A percentile compares a stretch with the other conserved stretches of the same genome.
Evolutionary conservation across 208 protist genomes (phyloP).

Genomic region (Trypanosoma melophagium): DNA sequence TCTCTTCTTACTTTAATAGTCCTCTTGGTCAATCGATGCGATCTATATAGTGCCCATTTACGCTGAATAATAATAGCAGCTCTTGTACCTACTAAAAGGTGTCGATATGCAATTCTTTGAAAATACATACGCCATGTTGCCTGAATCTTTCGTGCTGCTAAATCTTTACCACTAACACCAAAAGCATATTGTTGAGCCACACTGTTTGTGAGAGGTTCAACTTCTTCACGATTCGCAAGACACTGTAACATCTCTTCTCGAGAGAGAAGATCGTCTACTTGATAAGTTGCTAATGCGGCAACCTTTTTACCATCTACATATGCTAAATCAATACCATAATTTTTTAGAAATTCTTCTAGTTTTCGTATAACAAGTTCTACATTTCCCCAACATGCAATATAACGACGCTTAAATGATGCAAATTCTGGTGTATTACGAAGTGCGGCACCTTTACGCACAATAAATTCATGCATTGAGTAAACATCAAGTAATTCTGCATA

Average conservation of each 20-base stretch:
- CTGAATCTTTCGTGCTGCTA: conserved; percentile 87
- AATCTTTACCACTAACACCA: conserved; percentile 55
- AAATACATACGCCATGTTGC: conserved; percentile 87
- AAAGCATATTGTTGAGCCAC: conserved; percentile 54
- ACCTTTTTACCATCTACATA: conserved; percentile 91
- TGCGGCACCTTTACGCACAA: conserved; percentile 87
- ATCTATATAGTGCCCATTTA: conserved; percentile 76
- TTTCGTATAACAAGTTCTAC: conserved; percentile 75
- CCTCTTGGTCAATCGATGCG: conserved; percentile 69
- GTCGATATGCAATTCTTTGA: conserved; percentile 76
- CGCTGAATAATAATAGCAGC: conserved; percentile 85
- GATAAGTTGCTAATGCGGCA: conserved; percentile 68
- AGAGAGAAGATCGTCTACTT: conserved; percentile 49
- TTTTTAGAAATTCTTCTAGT: conserved; percentile 76
- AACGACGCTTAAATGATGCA: conserved; percentile 87
- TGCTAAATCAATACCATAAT: conserved; percentile 81
- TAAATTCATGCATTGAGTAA: conserved; percentile 95
- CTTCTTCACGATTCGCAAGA: conserved; percentile 81
- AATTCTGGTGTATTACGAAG: conserved; percentile 91
- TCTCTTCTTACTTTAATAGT: conserved; percentile 61
- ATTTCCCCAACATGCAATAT: conserved; percentile 76
- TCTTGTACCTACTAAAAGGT: conserved; percentile 74
- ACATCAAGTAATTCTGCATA: conserved; percentile 91
- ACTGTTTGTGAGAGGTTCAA: conserved; percentile 63
- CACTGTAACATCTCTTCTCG: conserved; percentile 67